Conservation (phyloP, 495 filamentous ascomycete species). For the Penicillium herquei region DNA sequence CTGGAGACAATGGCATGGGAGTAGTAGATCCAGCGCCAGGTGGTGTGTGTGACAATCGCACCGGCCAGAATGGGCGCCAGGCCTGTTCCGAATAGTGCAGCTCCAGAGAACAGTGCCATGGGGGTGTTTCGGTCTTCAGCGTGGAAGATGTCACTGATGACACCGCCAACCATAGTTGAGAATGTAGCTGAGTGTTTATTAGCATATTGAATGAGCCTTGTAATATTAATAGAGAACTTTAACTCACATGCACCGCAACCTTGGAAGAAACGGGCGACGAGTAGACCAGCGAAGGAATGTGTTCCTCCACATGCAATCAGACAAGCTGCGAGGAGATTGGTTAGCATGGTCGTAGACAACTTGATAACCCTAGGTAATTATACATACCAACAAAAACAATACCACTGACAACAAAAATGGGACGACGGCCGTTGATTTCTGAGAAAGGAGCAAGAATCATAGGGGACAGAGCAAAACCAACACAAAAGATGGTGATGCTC, state of each 20-base stretch:
- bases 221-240: conserved; percentile 22
- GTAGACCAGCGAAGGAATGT: conserved; percentile 65
- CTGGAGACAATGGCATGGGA: conserved; percentile 72
- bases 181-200: conserved; percentile 56
- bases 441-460: conserved; percentile 91
- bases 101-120: conserved; percentile 82
- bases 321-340: conserved; percentile 41
- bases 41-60: conserved; percentile 62
- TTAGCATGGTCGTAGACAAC: conserved; percentile 1
- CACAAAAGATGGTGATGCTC: conserved; percentile 81
- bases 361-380: not conserved
- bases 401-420: conserved; percentile 75
- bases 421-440: conserved; percentile 80
- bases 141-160: conserved; percentile 85
- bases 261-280: conserved; percentile 72
- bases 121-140: conserved; percentile 78
- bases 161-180: conserved; percentile 88
- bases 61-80: conserved; percentile 73
- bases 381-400: conserved; percentile 57
- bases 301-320: conserved; percentile 79
- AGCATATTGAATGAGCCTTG: no score
- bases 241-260: conserved; percentile 64
- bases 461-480: conserved; percentile 80
- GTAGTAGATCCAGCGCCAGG: conserved; percentile 91
- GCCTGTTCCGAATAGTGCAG: conserved; percentile 77